Evolutionary conservation across 495 filamentous ascomycete species (phyloP).

Genomic region (Tuber indicum): DNA sequence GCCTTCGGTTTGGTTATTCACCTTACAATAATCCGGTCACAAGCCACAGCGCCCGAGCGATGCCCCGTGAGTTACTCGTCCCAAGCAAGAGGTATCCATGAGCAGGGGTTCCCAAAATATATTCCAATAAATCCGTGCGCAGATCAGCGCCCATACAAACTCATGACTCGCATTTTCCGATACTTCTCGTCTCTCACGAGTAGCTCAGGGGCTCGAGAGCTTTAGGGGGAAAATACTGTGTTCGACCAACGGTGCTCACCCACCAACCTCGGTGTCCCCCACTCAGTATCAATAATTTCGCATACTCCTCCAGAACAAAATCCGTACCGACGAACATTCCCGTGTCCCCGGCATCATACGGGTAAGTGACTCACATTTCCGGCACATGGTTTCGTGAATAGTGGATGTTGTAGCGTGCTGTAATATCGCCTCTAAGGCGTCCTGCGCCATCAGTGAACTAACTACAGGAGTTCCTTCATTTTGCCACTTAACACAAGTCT

Average conservation of each 20-base stretch:
- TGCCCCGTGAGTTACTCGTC: not conserved
- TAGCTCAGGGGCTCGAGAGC: not conserved
- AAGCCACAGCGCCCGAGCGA: not conserved
- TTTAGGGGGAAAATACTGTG: not conserved
- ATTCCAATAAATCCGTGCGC: too few species aligned
- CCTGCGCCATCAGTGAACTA: not conserved
- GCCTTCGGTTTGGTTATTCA: not conserved
- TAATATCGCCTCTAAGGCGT: not conserved
- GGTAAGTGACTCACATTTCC: not conserved
- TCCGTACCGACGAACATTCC: not conserved
- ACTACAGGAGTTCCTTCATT: not conserved
- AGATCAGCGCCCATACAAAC: too few species aligned
- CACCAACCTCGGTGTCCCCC: not conserved
- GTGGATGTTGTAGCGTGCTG: not conserved
- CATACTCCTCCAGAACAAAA: not conserved
- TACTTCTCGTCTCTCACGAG: too few species aligned
- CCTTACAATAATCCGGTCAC: not conserved
- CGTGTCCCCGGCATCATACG: not conserved
- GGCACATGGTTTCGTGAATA: not conserved
- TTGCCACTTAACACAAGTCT: not conserved
- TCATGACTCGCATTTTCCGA: too few species aligned
- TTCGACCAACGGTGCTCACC: not conserved
- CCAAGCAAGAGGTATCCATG: too few species aligned
- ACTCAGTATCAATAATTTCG: not conserved
- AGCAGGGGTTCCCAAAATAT: too few species aligned